Base-by-base conservation (phyloP, 805 yeast genomes). In the Cyberlindnera xylosilytica region DNA sequence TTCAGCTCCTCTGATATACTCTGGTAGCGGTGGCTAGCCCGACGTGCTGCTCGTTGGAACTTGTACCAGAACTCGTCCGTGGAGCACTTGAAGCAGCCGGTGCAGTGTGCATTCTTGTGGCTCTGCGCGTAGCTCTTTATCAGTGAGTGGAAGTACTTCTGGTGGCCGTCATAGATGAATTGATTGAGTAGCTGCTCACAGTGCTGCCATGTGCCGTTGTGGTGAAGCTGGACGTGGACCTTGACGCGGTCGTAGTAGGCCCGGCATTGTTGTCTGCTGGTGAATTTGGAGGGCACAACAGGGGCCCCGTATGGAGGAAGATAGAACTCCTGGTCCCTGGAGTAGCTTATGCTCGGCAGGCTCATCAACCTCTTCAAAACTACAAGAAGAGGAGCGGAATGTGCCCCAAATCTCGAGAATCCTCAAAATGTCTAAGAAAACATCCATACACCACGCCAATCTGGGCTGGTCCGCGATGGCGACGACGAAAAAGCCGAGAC, bases 171-270 rank as follows among this genome's bases (percentile, higher is more conserved):
- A 17, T 38, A 38, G 10, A 43, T 17, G 13, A 32, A 35, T 18
- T 38, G 22, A 11, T 10, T 3, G 4, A 43, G 17, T 13, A 38
- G 9, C 15, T 31, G 15, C 17, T 38, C 36, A 18, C 39, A 43
- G 6, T 31, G 18, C 26, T 31, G 31, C 36, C 36, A 34, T 3
- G 46, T 38, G 5, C 42, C 42, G n/a, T 38, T 31, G 42, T 43
- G 39, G 19, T 36, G 34, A 3, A 43, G 38, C 23, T 43, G 42
- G 15, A 38, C 31, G 20, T 39, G 32, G 22, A 44, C 43, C 24
- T 39, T 44, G 12, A 44, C 43, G 6, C 43, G 37, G 38, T 44
- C 41, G 36, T 44, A 44, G 33, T 39, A 44, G 17, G 12, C 4
- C 4, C 43, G 41, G 34, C 47, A 39, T n/a, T 39, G 36, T 11